phyloP scores from a whole-genome alignment of 2,329 filamentous ascomycete genomes.

The Capronia epimyces region DNA sequence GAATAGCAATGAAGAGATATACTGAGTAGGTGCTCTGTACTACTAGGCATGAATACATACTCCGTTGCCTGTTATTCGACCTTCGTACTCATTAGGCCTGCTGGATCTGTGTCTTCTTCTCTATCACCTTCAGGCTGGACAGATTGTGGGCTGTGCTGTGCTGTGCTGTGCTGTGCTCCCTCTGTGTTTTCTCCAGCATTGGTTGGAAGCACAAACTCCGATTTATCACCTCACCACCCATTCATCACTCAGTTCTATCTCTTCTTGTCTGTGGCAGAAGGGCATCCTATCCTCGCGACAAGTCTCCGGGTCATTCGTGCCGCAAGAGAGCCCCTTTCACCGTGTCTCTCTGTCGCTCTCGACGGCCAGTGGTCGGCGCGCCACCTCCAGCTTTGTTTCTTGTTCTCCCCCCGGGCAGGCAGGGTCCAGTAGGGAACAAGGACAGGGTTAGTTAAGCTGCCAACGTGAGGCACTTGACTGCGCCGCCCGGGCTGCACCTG shows the following conservation, averaged over 20 bases:
- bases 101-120: too few relatives aligned
- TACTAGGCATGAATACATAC: too few relatives aligned
- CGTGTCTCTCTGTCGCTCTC: not conserved
- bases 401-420: not conserved
- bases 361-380: not conserved
- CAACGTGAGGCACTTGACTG: not conserved
- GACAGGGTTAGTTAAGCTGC: not conserved
- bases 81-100: too few relatives aligned
- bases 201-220: not conserved
- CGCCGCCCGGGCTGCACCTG: not conserved
- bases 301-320: not conserved
- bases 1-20: too few relatives aligned
- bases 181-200: not conserved
- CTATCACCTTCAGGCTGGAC: too few relatives aligned
- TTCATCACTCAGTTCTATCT: not conserved
- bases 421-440: not conserved
- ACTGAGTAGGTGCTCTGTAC: too few relatives aligned
- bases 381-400: slow-evolving; percentile 1
- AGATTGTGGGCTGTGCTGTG: not conserved
- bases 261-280: not conserved
- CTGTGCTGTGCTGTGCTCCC: not conserved
- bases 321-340: not conserved
- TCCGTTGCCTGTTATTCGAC: too few relatives aligned
- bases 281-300: not conserved
- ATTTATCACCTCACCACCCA: not conserved